Evolutionary conservation across 495 filamentous ascomycete species (phyloP).

Genomic region (Tirmania nivea): DNA sequence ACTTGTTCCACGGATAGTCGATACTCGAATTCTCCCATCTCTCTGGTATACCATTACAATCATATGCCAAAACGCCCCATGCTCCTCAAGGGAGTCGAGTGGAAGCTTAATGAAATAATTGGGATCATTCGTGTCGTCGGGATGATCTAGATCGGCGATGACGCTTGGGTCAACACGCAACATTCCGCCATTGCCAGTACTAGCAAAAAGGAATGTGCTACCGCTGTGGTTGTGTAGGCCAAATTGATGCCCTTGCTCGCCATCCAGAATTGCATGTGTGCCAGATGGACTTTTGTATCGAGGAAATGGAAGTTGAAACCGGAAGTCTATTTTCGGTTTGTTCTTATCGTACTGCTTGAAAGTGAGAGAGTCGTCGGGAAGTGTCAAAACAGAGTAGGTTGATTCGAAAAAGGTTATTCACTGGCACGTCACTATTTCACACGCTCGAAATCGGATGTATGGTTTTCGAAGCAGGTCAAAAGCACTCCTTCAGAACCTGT

Average conservation of each 20-base stretch:
- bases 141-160: background rate
- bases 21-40: background rate
- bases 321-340: slow-evolving; percentile 5
- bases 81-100: slow-evolving; percentile 1
- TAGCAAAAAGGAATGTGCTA: slow-evolving; percentile 5
- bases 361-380: background rate
- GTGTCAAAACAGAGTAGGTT: background rate
- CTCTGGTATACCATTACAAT: slow-evolving; percentile 1
- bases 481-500: too few species aligned
- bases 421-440: too few species aligned
- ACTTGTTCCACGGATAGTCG: slow-evolving; percentile 11
- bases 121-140: background rate
- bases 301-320: slow-evolving; percentile 12
- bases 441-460: too few species aligned
- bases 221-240: slow-evolving; percentile 9
- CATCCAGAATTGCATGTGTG: slow-evolving; percentile 11
- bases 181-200: slow-evolving; percentile 8
- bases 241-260: slow-evolving; percentile 5
- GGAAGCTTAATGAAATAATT: background rate
- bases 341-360: background rate
- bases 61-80: slow-evolving; percentile 4
- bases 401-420: background rate
- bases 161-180: background rate
- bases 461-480: too few species aligned
- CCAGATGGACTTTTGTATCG: slow-evolving; percentile 2